phyloP scores from a whole-genome alignment of 2,329 filamentous ascomycete species.

The Phialophora chinensis region DNA sequence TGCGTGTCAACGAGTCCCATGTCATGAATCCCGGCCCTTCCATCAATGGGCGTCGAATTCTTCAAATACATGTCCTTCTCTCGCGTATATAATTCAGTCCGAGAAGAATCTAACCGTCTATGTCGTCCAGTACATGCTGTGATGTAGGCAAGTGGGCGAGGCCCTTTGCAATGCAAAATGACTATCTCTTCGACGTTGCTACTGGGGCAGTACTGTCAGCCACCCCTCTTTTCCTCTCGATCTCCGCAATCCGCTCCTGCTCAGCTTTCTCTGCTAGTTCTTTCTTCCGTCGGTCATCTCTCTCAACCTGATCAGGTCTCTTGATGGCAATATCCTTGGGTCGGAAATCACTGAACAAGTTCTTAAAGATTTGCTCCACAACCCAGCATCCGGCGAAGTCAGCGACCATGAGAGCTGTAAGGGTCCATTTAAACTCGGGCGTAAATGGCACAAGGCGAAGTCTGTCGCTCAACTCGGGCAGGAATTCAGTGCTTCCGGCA shows the following conservation, averaged over 20 bases:
- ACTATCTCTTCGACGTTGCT: constrained; percentile 1
- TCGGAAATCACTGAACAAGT: constrained; percentile 84
- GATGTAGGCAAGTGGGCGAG: neutral
- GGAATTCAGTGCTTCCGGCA: constrained; percentile 89
- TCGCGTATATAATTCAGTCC: neutral
- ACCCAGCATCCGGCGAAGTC: constrained; percentile 88
- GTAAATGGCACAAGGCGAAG: constrained; percentile 91
- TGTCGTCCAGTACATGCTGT: neutral
- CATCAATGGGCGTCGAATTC: neutral
- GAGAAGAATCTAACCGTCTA: neutral
- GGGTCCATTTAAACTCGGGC: constrained; percentile 83
- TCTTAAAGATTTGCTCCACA: constrained; percentile 86
- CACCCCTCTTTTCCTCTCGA: constrained; percentile 39
- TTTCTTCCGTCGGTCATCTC: constrained; percentile 73
- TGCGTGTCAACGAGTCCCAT: neutral
- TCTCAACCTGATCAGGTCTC: constrained; percentile 81
- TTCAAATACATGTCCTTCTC: neutral
- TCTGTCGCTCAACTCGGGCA: constrained; percentile 92
- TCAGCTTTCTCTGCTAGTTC: constrained; percentile 56
- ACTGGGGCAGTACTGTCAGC: constrained; percentile 30
- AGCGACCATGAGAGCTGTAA: constrained; percentile 82
- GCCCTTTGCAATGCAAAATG: neutral
- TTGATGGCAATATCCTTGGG: constrained; percentile 92
- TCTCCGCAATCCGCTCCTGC: constrained; percentile 38
- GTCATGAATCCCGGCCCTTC: neutral